These are phyloP conservation scores for Lepidopterella palustris DNA, from an alignment of 495 filamentous ascomycete genomes.

Conservation along the genomic window DNA sequence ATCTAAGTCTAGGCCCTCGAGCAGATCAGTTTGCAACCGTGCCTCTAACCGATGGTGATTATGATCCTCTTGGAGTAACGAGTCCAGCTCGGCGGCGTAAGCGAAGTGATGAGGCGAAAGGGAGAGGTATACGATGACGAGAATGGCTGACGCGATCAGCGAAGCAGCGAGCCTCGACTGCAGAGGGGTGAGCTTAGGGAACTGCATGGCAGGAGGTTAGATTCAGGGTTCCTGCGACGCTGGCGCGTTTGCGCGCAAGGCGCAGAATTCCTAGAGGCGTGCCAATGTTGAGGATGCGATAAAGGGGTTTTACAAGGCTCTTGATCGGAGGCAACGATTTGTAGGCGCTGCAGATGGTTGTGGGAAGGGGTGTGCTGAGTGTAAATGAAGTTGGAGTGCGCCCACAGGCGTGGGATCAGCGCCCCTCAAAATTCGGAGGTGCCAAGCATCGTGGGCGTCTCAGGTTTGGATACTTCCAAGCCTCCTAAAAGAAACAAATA, in stretches of 20 bases:
- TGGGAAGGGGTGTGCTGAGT: neutral
- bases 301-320: neutral
- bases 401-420: neutral
- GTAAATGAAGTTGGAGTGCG: neutral
- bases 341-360: neutral
- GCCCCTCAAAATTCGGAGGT: neutral
- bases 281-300: neutral
- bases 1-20: conserved; percentile 8
- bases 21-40: neutral
- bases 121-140: conserved; percentile 50
- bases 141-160: conserved; percentile 48
- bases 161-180: conserved; percentile 66
- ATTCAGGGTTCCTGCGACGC: conserved; percentile 11
- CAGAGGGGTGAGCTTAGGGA: conserved; percentile 51
- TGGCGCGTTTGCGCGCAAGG: conserved; percentile 21
- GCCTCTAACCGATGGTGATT: conserved; percentile 41
- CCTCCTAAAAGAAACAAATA: neutral
- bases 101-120: conserved; percentile 52
- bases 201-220: conserved; percentile 46
- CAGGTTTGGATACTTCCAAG: neutral
- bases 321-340: neutral
- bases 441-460: neutral
- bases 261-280: conserved; percentile 2
- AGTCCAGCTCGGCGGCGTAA: conserved; percentile 50
- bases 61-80: conserved; percentile 40